phyloP scores from a whole-genome alignment of 108 stramenopile species.

The Skeletonema grethae region DNA sequence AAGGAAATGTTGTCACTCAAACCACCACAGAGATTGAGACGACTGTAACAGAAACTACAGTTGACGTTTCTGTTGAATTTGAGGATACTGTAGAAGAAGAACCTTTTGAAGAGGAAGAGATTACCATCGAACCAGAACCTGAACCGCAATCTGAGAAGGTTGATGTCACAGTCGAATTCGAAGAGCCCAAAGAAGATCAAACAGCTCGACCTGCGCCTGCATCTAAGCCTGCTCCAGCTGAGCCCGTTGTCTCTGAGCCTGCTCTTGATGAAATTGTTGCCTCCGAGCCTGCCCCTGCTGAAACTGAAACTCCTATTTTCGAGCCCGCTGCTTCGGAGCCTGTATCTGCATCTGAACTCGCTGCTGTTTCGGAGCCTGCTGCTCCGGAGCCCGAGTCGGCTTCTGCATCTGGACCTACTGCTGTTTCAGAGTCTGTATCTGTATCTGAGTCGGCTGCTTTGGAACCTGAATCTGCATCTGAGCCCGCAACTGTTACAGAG shows the following conservation, averaged over 20 bases:
- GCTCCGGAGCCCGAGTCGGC: background rate
- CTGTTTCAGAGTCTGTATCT: background rate
- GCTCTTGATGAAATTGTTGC: background rate
- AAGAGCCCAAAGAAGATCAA: background rate
- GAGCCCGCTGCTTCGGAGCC: conserved; percentile 1
- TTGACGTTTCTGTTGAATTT: conserved; percentile 8
- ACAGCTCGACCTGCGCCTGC: background rate
- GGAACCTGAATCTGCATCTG: no score
- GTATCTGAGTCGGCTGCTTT: no score
- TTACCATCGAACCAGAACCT: conserved; percentile 8
- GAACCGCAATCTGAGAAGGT: conserved; percentile 10
- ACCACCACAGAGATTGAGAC: conserved; percentile 12
- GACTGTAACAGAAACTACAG: background rate
- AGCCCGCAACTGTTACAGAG: no score
- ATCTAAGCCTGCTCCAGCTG: conserved; percentile 4
- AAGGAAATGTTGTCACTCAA: background rate
- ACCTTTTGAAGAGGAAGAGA: background rate
- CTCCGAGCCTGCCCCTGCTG: conserved; percentile 5
- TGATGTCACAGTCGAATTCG: background rate
- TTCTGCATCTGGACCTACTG: background rate
- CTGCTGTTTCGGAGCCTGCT: background rate
- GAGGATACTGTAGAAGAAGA: background rate
- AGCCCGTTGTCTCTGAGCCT: conserved; percentile 4
- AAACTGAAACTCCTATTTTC: no score
- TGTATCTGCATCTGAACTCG: background rate